Evolutionary conservation across 805 yeast species (phyloP), one percentile per base, ranked within the genome.

Genomic region (Phaffomyces antillensis): DNA sequence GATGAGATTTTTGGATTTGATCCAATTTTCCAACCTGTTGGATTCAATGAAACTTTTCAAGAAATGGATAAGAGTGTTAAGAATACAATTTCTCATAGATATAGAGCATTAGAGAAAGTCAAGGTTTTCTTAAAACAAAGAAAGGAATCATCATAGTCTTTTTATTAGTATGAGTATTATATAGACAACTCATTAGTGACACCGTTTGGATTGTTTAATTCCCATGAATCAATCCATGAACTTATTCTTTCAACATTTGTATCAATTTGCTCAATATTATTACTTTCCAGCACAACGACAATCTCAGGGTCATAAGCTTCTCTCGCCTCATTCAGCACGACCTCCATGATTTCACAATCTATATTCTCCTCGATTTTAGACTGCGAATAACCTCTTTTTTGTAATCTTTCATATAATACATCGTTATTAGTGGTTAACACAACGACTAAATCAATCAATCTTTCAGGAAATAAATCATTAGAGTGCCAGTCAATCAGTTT

Each of bases 261-360:
- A 45, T 86, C 95, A 71, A 90, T 75, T 37, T 88, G 82, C 43
- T 84, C 93, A 15, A 77, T 79, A 18, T 70, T 64, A 60, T 91
- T 81, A 47, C 95, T 85, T 39, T 66, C 68, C 49, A 93, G 72
- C 55, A 85, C 93, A 36, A 93, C 86, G 28, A 93, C 91, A 26
- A 89, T 80, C 51, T 84, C 86, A 37, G 81, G 80, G 30, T 74
- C 84, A 59, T 88, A 93, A 36, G 83, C 75, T 31, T 88, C 96
- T 46, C 76, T 70, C 0, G 98, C 99, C 53, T 93, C 99, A 52
- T 83, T 84, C 39, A 81, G 65, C 15, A 93, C 77, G 13, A 91
- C 86, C 53, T 90, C 91, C 98, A 93, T 93, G 52, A 93, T 93
- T 65, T 93, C 99, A 48, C 95, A 95, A 63, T 93, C 99, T 38